These are phyloP conservation scores for Chrysosporium queenslandicum DNA, from an alignment of 2,329 filamentous ascomycete species.

Conservation along the genomic window DNA sequence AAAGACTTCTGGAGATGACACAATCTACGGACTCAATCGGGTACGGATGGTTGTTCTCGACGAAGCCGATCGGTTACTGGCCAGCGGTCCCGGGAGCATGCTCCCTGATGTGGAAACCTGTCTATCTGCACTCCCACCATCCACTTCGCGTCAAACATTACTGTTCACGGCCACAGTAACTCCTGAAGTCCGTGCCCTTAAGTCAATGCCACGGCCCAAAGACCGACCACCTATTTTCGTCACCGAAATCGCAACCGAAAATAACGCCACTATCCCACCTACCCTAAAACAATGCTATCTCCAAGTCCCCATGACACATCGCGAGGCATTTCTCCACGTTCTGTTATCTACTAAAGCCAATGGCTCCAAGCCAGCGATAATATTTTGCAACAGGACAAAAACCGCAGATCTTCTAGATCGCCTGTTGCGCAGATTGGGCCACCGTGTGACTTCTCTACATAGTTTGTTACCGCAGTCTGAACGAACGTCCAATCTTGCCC, in stretches of 20 bases:
- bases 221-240: conserved; percentile 71
- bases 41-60: conserved; percentile 84
- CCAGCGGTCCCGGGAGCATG: conserved; percentile 70
- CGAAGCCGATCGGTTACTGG: conserved; percentile 83
- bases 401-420: conserved; percentile 87
- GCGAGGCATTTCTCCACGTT: conserved; percentile 87
- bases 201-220: conserved; percentile 60
- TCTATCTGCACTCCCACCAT: conserved; percentile 66
- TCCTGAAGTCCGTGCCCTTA: conserved; percentile 77
- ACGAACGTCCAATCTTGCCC: conserved; percentile 73
- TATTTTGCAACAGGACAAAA: conserved; percentile 87
- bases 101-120: conserved; percentile 88
- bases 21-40: conserved; percentile 66
- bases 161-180: conserved; percentile 96
- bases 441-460: conserved; percentile 85
- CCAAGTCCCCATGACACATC: conserved; percentile 80
- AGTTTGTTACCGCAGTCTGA: conserved; percentile 77
- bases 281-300: conserved; percentile 78
- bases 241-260: conserved; percentile 66
- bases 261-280: conserved; percentile 63
- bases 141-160: conserved; percentile 73
- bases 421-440: conserved; percentile 70
- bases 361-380: conserved; percentile 64
- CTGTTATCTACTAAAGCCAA: conserved; percentile 74
- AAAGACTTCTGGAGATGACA: conserved; percentile 80